Base-by-base conservation (phyloP, 148 eudicot genomes). In the Tetragonia tetragonoides region DNA sequence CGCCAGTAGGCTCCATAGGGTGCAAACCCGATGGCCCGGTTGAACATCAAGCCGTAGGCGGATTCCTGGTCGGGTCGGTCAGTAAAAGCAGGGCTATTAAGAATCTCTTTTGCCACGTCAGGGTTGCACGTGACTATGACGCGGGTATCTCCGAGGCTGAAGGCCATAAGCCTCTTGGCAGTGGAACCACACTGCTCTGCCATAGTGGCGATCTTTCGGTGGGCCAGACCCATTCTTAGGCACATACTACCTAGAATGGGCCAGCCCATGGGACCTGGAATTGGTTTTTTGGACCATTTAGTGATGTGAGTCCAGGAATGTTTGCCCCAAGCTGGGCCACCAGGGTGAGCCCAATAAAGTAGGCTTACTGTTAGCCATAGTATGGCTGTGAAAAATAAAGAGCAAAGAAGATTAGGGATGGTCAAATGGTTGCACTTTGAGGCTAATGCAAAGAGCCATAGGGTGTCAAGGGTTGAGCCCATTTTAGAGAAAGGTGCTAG, bases 321-420 rank as follows among this genome's bases (percentile, higher is more conserved):
- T 59, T 83, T 90, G 4, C 93, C 93, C 98, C 96, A 93, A 28
- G 98, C 96, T 0, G 98, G 92, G 5, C 98, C 98, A 0, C 94
- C 95, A 0, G 87, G 92, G 70, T 86, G 87, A 57, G 86, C 78
- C 97, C 97, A 93, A 84, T 79, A 78, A 24, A 89, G 39, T 39
- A 92, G 66, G 90, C 70, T 83, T 66, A 87, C 63, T 49, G 77
- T 57, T 53, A 88, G 42, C 87, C 89, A 91, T 38, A 65, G 6
- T 10, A 80, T 61, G 72, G 71, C 38, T 15, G 84, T 9, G 18
- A 78, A 14, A 20, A 81, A 20, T 0, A 77, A 20, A 16, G 78
- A 81, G 71, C 56, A 57, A 9, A 84, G 0, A 20, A 66, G 18
- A 46, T 85, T 84, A 7, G 71, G 0, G 3, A 85, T 57, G 74